Evolutionary conservation across 2,329 filamentous ascomycete genomes (phyloP).

Genomic region (Alternaria alternata): DNA sequence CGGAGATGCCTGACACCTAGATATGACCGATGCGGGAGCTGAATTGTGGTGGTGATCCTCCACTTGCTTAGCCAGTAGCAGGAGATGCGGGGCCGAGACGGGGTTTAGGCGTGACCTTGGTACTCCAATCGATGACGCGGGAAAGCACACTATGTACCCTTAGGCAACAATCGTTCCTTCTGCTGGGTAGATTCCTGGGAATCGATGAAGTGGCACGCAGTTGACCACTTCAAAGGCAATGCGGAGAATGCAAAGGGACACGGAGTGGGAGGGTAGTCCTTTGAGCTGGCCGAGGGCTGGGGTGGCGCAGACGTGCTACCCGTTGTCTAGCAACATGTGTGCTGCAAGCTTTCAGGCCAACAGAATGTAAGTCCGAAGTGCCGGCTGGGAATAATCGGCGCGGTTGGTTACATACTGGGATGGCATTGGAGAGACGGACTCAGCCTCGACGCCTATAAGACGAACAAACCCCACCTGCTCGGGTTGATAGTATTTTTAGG

Average conservation of each 20-base stretch:
- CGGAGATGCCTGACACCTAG: conserved; percentile 19
- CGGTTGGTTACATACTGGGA: conserved; percentile 31
- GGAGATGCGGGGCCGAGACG: conserved; percentile 44
- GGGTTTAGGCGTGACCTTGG: conserved; percentile 28
- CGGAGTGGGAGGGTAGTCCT: conserved; percentile 12
- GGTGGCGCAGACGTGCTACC: conserved; percentile 30
- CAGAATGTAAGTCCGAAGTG: conserved; percentile 28
- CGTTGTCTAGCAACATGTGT: conserved; percentile 25
- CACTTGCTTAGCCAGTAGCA: conserved; percentile 25
- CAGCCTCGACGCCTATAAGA: conserved; percentile 30
- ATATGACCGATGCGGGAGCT: conserved; percentile 19
- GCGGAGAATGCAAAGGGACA: conserved; percentile 8
- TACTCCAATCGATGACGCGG: conserved; percentile 32
- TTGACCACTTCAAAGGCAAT: neutral
- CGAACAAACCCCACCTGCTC: conserved; percentile 25
- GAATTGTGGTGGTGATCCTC: conserved; percentile 29
- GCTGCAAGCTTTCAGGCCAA: conserved; percentile 30
- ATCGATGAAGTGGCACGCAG: neutral
- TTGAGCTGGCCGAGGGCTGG: conserved; percentile 16
- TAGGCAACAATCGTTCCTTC: neutral
- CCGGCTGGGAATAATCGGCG: conserved; percentile 20
- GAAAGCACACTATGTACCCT: conserved; percentile 7
- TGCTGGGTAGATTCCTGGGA: neutral
- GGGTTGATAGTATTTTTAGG: conserved; percentile 27
- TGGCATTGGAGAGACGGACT: conserved; percentile 23